Percentiles rank a stretch among this genome's conserved stretches.
Evolutionary conservation across 345 rosid genomes (phyloP).

Genomic region (Melaleuca alternifolia): DNA sequence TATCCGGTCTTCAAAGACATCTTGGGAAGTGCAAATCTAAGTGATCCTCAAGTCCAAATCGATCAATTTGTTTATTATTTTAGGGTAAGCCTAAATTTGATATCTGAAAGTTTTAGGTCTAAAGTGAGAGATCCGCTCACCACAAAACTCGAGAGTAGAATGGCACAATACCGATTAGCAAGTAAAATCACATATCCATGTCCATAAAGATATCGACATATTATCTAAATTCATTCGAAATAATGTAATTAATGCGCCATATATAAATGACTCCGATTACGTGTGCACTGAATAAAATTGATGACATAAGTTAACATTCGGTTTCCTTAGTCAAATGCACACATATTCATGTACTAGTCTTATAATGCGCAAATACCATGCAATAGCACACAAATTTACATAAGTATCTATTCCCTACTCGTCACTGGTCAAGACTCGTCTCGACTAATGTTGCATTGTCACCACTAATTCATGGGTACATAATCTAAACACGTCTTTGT

Average conservation of each 20-base stretch:
- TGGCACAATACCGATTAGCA: neutral
- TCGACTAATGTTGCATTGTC: accelerated
- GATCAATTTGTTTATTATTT: neutral
- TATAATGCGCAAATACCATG: neutral
- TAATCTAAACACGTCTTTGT: neutral
- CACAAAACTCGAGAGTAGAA: neutral
- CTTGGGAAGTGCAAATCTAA: neutral
- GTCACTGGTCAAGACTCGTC: neutral
- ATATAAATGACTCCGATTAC: neutral
- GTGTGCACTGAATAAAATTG: neutral
- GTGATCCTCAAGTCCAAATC: neutral
- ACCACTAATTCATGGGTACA: neutral
- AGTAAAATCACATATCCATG: neutral
- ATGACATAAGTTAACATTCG: neutral
- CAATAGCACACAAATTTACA: neutral
- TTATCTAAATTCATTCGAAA: neutral
- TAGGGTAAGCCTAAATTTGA: neutral
- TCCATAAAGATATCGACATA: neutral
- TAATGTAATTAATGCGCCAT: neutral
- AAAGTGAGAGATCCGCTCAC: neutral
- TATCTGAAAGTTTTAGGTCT: neutral
- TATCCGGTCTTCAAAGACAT: neutral
- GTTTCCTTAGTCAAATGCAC: neutral
- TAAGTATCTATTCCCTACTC: neutral
- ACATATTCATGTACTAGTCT: neutral